phyloP scores from a whole-genome alignment of 345 rosid species.

The Salix exigua region DNA sequence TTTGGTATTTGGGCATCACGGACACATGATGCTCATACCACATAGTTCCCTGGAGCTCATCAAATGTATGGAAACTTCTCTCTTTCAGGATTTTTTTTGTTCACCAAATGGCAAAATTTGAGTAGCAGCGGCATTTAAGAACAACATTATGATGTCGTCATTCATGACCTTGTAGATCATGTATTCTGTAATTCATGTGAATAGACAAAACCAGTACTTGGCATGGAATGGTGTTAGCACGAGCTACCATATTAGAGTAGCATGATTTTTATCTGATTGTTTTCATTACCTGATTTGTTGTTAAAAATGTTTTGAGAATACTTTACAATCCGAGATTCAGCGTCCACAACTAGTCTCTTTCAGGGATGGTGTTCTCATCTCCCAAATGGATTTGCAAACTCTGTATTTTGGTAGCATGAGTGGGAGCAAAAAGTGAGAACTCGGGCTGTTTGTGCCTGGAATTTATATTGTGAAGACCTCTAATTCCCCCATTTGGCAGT shows the following conservation, averaged over 20 bases:
- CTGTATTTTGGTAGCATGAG: background rate
- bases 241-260: background rate
- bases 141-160: background rate
- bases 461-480: background rate
- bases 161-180: background rate
- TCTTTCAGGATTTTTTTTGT: background rate
- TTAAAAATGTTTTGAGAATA: background rate
- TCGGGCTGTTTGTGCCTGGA: background rate
- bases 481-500: background rate
- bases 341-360: background rate
- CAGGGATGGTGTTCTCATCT: background rate
- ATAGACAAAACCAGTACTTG: background rate
- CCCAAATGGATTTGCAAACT: background rate
- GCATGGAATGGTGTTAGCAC: background rate
- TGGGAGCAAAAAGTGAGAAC: background rate
- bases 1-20: slow-evolving; percentile 96
- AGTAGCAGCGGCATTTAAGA: background rate
- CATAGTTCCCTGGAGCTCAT: background rate
- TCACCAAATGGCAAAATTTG: background rate
- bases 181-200: background rate
- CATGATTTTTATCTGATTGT: background rate
- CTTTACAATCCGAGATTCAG: background rate
- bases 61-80: background rate
- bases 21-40: slow-evolving; percentile 50
- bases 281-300: background rate